These are phyloP conservation scores for Phaeosphaeria sp. DNA, from an alignment of 2,329 filamentous ascomycete genomes.

Conservation along the genomic window DNA sequence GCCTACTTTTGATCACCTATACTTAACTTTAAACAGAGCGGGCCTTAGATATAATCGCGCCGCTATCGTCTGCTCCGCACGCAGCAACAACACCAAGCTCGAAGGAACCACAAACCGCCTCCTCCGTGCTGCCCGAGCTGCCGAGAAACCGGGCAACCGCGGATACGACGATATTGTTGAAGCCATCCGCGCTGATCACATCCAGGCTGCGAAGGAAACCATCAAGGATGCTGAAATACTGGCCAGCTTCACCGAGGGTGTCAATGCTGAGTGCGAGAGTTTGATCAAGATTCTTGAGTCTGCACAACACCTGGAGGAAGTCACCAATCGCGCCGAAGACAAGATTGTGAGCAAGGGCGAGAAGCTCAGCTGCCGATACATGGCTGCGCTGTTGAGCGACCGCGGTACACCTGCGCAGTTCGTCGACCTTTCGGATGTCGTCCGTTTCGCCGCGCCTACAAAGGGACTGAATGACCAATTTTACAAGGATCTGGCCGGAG, in stretches of 20 bases:
- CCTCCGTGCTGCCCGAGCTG: constrained; percentile 56
- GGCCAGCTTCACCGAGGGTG: constrained; percentile 66
- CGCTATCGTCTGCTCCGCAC: constrained; percentile 92
- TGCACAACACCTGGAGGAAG: constrained; percentile 62
- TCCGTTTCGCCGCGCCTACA: constrained; percentile 64
- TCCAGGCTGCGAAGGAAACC: constrained; percentile 68
- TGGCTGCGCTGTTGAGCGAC: constrained; percentile 84
- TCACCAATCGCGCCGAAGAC: constrained; percentile 60
- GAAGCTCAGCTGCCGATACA: constrained; percentile 91
- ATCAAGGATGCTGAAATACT: constrained; percentile 50
- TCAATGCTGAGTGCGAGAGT: constrained; percentile 80
- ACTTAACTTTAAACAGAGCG: constrained; percentile 56
- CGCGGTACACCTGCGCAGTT: constrained; percentile 84
- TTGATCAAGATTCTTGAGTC: constrained; percentile 76
- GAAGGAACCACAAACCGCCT: constrained; percentile 88
- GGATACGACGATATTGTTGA: constrained; percentile 77
- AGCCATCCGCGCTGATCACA: constrained; percentile 82
- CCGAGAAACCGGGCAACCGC: constrained; percentile 48
- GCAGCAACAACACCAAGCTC: constrained; percentile 91
- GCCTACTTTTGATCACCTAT: neutral
- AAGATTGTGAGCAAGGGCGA: constrained; percentile 94
- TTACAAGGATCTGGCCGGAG: constrained; percentile 52
- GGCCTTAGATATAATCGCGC: constrained; percentile 72
- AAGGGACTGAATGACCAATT: constrained; percentile 55
- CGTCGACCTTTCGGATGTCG: constrained; percentile 83